Evolutionary conservation across 345 rosid genomes (phyloP).

Genomic region (Brassica cretica): DNA sequence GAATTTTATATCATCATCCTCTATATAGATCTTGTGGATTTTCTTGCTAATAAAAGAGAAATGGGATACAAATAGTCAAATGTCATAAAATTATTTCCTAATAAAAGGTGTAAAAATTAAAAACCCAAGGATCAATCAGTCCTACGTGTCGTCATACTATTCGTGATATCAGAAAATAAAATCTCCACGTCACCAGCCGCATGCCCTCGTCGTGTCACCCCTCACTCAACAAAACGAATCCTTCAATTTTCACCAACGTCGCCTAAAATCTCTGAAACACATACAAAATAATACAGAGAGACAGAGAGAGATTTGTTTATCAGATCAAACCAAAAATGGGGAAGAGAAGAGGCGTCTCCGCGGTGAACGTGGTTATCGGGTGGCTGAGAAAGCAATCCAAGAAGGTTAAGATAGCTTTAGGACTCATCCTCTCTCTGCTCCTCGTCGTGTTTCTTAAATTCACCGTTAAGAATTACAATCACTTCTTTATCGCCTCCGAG

Average conservation of each 20-base stretch:
- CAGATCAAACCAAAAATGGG: constrained; percentile 49
- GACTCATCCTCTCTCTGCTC: constrained; percentile 28
- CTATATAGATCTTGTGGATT: no score
- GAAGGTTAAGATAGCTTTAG: constrained; percentile 53
- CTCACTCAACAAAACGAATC: constrained; percentile 40
- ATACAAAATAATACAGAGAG: neutral
- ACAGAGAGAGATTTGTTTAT: neutral
- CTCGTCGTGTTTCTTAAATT: constrained; percentile 45
- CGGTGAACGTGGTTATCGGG: constrained; percentile 40
- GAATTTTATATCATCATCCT: no score
- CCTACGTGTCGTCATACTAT: constrained; percentile 19
- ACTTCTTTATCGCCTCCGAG: constrained; percentile 67
- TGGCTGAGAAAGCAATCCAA: constrained; percentile 54
- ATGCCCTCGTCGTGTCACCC: constrained; percentile 53
- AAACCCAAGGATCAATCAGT: neutral
- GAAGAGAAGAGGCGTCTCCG: constrained; percentile 50
- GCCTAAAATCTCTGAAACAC: constrained; percentile 27
- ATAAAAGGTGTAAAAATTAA: no score
- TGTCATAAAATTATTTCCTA: neutral
- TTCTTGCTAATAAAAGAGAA: no score
- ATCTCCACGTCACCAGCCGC: constrained; percentile 46
- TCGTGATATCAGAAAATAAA: constrained; percentile 29
- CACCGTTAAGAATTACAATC: constrained; percentile 38
- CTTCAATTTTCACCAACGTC: constrained; percentile 23
- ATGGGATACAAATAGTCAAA: no score